These are phyloP conservation scores for Penicillium cataractarum DNA, from an alignment of 495 filamentous ascomycete species.

Conservation along the genomic window DNA sequence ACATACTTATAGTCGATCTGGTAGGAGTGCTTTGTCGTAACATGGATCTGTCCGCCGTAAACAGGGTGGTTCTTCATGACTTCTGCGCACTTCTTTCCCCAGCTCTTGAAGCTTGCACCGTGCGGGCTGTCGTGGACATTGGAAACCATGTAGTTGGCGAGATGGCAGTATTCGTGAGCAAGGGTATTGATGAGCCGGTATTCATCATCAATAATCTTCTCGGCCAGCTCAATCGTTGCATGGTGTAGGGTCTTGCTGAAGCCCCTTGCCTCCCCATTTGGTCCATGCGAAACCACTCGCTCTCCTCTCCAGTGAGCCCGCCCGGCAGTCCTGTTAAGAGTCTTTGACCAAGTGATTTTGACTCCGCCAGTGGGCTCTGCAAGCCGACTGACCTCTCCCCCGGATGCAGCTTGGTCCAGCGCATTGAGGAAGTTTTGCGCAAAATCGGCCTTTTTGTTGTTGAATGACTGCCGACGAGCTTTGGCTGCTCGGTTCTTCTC, in stretches of 20 bases:
- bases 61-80: slow-evolving; percentile 46
- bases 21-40: slow-evolving; percentile 87
- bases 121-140: slow-evolving; percentile 72
- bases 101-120: slow-evolving; percentile 80
- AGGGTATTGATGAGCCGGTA: slow-evolving; percentile 81
- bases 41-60: slow-evolving; percentile 61
- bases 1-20: slow-evolving; percentile 87
- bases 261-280: slow-evolving; percentile 13
- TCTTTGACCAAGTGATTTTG: slow-evolving; percentile 80
- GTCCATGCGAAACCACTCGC: slow-evolving; percentile 39
- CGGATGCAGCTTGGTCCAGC: slow-evolving; percentile 70
- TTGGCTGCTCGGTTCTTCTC: slow-evolving; percentile 47
- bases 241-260: slow-evolving; percentile 53
- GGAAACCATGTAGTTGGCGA: slow-evolving; percentile 83
- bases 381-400: slow-evolving; percentile 61
- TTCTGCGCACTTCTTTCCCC: slow-evolving; percentile 54
- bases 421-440: slow-evolving; percentile 70
- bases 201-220: slow-evolving; percentile 79
- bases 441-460: slow-evolving; percentile 63
- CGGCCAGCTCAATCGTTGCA: slow-evolving; percentile 83
- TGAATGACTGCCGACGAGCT: slow-evolving; percentile 64
- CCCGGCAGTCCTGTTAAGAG: slow-evolving; percentile 83
- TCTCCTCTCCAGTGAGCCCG: slow-evolving; percentile 80
- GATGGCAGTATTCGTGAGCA: slow-evolving; percentile 94
- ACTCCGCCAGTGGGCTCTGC: slow-evolving; percentile 74